These are phyloP conservation scores for Seiridium cupressi DNA, from an alignment of 2,329 filamentous ascomycete species.

Conservation along the genomic window DNA sequence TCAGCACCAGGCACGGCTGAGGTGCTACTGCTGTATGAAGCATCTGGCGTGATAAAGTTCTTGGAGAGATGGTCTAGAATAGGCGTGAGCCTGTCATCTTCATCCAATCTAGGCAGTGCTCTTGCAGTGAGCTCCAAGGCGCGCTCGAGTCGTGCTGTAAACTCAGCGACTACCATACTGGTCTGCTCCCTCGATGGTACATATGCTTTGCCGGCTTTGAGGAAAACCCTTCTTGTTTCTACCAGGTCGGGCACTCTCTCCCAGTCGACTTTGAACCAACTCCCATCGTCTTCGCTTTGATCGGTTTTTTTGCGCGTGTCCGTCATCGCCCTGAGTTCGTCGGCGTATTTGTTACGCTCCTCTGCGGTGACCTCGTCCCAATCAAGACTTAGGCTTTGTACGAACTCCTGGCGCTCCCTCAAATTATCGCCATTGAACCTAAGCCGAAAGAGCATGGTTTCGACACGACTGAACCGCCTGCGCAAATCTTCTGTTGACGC, in stretches of 20 bases:
- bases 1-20: slow-evolving; percentile 66
- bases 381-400: slow-evolving; percentile 73
- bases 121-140: slow-evolving; percentile 90
- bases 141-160: slow-evolving; percentile 73
- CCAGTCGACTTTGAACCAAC: slow-evolving; percentile 97
- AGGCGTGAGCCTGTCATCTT: slow-evolving; percentile 83
- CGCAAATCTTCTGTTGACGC: slow-evolving; percentile 87
- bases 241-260: slow-evolving; percentile 87
- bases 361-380: slow-evolving; percentile 81
- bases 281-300: slow-evolving; percentile 67
- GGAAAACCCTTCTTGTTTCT: slow-evolving; percentile 72
- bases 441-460: slow-evolving; percentile 85
- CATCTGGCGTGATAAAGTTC: slow-evolving; percentile 90
- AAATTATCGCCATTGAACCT: slow-evolving; percentile 63
- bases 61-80: slow-evolving; percentile 80
- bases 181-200: slow-evolving; percentile 85
- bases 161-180: slow-evolving; percentile 87
- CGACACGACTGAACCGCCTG: slow-evolving; percentile 79
- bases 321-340: slow-evolving; percentile 56
- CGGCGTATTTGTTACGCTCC: slow-evolving; percentile 66
- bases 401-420: slow-evolving; percentile 72
- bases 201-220: slow-evolving; percentile 83
- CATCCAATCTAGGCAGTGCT: slow-evolving; percentile 86
- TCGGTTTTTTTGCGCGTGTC: slow-evolving; percentile 32
- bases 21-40: slow-evolving; percentile 69